Base-by-base conservation (phyloP, 2,329 filamentous ascomycete genomes). In the Trichoderma brevicompactum region DNA sequence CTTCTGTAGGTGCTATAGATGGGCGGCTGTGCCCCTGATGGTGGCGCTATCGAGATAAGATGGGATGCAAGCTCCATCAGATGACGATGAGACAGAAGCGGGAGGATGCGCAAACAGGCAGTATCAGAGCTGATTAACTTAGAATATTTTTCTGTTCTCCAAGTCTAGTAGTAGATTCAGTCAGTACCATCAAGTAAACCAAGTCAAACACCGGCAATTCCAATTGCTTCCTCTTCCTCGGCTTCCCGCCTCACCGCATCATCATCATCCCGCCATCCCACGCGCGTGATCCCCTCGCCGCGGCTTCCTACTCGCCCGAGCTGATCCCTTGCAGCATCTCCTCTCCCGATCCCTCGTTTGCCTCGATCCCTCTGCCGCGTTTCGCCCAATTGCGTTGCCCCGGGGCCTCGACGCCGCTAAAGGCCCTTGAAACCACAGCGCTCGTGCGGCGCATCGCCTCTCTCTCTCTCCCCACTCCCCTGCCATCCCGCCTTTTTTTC, bases 401-500 rank as follows among this genome's bases (percentile, higher is more conserved):
- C 23, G 23, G 23, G 23, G 23, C 23, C 23, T 28, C 23, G 23
- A 28, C 23, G 23, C 23, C 23, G 23, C 23, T 5, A 28, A 28
- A 28, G 23, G 23, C 23, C 23, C 23, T 5, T 5, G 23, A 28
- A 28, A 28, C 23, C 5, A 28, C 44, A 48, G 44, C 44, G 19
- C 44, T 28, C 23, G 12, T 19, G 44, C 49, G 49, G 46, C 49
- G 13, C 5, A 12, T 10, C 7, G 32, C 54, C 23, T 34, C 15
- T 15, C n/a, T 12, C 55, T 38, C 23, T 34, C 15, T 46, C 55
- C 55, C 41, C 43, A 34, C 55, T 46, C n/a, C 7, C 23, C 23
- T 28, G 19, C 41, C 55, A 59, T 59, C 41, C 55, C 55, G 55
- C 55, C 55, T 34, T 34, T 19, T 48, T 59, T 59, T 59, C 32